A percentile compares a stretch with the other conserved stretches of the same genome.
phyloP scores from a whole-genome alignment of 2,329 filamentous ascomycete species.

The Penicillium sp. region DNA sequence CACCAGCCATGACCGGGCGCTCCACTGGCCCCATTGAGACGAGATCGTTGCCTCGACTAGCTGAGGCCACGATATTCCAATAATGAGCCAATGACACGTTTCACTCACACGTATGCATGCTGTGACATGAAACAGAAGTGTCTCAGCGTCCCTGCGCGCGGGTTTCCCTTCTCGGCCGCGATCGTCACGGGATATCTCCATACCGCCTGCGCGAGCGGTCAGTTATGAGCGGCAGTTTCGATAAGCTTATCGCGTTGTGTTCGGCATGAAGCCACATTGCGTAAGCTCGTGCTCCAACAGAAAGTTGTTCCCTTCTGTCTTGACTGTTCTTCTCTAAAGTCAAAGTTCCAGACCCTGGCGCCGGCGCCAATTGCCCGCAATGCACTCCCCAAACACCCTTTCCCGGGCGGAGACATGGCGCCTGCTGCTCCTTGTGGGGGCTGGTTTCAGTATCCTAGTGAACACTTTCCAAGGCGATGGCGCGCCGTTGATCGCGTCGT shows the following conservation, averaged over 20 bases:
- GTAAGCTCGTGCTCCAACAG: conserved; percentile 10
- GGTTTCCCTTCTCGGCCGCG: conserved; percentile 21
- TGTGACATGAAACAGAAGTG: conserved; percentile 24
- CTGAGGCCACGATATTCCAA: conserved; percentile 5
- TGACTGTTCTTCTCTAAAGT: background rate
- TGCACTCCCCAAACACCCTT: conserved; percentile 42
- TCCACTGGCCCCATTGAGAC: conserved; percentile 24
- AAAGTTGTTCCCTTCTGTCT: conserved; percentile 6
- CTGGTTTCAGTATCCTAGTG: conserved; percentile 67
- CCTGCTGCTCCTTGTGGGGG: conserved; percentile 62
- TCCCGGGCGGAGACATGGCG: conserved; percentile 55
- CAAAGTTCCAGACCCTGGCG: background rate
- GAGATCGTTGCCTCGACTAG: conserved; percentile 4
- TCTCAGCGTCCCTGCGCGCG: conserved; percentile 17
- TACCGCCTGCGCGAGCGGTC: conserved; percentile 30
- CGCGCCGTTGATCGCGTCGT: conserved; percentile 81
- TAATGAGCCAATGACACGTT: conserved; percentile 20
- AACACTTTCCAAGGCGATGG: conserved; percentile 83
- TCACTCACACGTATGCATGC: conserved; percentile 20
- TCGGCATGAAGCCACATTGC: conserved; percentile 34
- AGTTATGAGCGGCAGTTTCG: conserved; percentile 19
- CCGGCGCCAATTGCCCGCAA: conserved; percentile 18
- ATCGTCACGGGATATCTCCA: conserved; percentile 14
- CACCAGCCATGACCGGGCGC: conserved; percentile 34
- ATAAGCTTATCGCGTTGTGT: conserved; percentile 19